Base-by-base conservation (phyloP, 148 eudicot genomes). In the Vaccinium vitisidaea region DNA sequence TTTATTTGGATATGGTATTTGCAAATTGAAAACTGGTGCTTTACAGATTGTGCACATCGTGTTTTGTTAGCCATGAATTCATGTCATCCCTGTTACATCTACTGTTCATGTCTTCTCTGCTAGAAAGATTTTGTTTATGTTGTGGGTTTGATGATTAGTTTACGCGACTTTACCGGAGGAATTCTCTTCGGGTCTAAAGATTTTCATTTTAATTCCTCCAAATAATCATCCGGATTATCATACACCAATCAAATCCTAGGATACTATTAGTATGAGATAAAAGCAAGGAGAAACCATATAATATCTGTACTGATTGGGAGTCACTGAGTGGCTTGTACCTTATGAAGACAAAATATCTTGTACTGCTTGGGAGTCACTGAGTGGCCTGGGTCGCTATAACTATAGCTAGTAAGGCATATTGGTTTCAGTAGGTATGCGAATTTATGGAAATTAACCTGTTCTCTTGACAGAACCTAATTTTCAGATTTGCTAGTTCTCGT, bases 131-230 rank as follows among this genome's bases (percentile, higher is more conserved):
- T 48, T 46, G 52, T 27, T 69, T 82, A 23, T 82, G 63, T 27
- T 52, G 14, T 48, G 16, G 8, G 27, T n/a, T 81, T 14, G 76
- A 67, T 15, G 75, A 48, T 16, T n/a, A 21, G 53, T 53, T 69
- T 73, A 67, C 74, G 77, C n/a, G 23, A 53, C 8, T 25, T 21
- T 74, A 70, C 61, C 56, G 27, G 76, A 15, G 61, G 77, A 53
- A 53, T 71, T 32, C 32, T 53, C 30, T 71, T 55, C 49, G 13
- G 19, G 5, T 32, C 21, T 19, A 50, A 73, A 83, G 12, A 16
- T 82, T 71, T 82, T 52, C 30, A 82, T 27, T 30, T 49, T 15
- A 50, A 70, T 70, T 69, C 84, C 50, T 18, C 32, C 25, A 9
- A 15, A 69, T 50, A 7, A 49, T 10, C 50, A 46, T 4, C 53